Evolutionary conservation across 2,329 filamentous ascomycete species (phyloP).

Genomic region (Gaeumannomyces sp.): DNA sequence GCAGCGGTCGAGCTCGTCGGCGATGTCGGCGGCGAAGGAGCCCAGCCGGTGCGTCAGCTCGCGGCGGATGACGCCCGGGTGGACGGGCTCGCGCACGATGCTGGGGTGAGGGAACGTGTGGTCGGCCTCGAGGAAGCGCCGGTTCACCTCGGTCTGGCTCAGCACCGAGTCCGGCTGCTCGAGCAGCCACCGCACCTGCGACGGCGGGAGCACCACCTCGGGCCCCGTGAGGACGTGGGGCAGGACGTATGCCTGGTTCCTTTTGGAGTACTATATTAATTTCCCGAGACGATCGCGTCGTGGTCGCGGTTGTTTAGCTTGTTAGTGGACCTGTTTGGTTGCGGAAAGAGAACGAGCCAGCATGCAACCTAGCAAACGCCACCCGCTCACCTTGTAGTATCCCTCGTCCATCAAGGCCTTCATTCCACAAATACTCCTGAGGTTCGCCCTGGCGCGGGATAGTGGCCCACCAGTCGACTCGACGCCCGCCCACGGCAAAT

Average conservation of each 20-base stretch:
- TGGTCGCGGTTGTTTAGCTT: not conserved
- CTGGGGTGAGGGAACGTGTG: constrained; percentile 27
- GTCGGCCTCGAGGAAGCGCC: constrained; percentile 28
- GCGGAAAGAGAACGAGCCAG: not conserved
- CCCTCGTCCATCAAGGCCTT: constrained; percentile 23
- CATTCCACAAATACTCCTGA: constrained; percentile 22
- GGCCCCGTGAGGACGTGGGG: constrained; percentile 27
- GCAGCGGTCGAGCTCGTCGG: constrained; percentile 23
- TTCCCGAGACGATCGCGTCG: not conserved
- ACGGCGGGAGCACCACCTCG: constrained; percentile 26
- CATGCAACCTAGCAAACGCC: not conserved
- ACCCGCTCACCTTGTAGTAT: constrained; percentile 20
- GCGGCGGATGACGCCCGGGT: constrained; percentile 25
- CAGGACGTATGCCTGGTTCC: constrained; percentile 22
- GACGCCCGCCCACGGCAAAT: constrained; percentile 23
- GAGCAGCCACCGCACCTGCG: constrained; percentile 25
- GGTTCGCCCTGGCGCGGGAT: constrained; percentile 21
- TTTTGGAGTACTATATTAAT: constrained; percentile 24
- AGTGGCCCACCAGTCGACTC: constrained; percentile 10
- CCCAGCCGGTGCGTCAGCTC: constrained; percentile 26
- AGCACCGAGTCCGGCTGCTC: constrained; percentile 26
- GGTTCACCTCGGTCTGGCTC: constrained; percentile 27
- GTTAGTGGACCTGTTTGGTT: not conserved
- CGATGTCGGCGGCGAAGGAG: constrained; percentile 23
- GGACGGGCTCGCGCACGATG: constrained; percentile 24